Evolutionary conservation across 306 rosid species (phyloP).

Genomic region (Cucumis cinereus): DNA sequence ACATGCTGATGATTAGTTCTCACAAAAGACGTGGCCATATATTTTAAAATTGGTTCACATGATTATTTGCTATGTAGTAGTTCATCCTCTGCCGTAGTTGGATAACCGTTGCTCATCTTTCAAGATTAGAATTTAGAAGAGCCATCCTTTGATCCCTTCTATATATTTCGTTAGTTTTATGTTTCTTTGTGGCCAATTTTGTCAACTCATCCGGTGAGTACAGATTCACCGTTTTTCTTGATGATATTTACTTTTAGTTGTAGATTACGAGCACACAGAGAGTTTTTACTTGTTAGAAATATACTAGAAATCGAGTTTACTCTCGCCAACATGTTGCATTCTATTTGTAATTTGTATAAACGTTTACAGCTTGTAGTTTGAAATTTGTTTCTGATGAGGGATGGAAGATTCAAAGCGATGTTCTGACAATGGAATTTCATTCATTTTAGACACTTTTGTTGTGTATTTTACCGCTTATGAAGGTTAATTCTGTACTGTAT

Average conservation of each 20-base stretch:
- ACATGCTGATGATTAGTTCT: neutral
- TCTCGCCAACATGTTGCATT: neutral
- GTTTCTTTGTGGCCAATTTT: neutral
- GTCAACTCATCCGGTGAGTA: neutral
- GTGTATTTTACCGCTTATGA: neutral
- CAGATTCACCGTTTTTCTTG: neutral
- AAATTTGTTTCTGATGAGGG: neutral
- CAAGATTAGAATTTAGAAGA: neutral
- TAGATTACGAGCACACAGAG: slow-evolving; percentile 2
- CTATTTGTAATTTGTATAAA: neutral
- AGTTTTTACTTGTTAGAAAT: neutral
- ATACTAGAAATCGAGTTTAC: neutral
- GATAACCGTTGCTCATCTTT: neutral
- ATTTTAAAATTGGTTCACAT: neutral
- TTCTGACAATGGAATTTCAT: neutral
- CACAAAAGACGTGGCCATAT: neutral
- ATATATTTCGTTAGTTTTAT: neutral
- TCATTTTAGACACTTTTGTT: neutral
- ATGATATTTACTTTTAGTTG: neutral
- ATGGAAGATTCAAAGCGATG: neutral
- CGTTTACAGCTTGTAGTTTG: neutral
- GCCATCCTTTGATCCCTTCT: neutral
- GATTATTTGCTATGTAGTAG: neutral
- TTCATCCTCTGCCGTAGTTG: neutral
- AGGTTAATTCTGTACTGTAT: neutral